These are phyloP conservation scores for Plasmodium vivax DNA, from an alignment of 169 alveolate species.

Conservation along the genomic window DNA sequence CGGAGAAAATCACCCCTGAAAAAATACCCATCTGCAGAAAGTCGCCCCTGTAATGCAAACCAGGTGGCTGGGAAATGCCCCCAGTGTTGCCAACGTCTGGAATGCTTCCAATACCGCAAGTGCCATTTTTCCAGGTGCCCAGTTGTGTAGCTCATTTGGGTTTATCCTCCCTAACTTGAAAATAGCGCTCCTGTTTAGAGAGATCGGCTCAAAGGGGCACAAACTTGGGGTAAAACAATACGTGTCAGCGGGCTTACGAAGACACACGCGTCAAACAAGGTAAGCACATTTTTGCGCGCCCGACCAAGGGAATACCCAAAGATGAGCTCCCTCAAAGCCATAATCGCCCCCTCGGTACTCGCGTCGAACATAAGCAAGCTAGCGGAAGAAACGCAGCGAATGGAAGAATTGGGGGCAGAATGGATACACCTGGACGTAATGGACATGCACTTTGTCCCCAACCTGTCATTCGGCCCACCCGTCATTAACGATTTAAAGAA, in stretches of 20 bases:
- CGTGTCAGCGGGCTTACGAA: neutral
- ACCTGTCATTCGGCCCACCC: constrained; percentile 89
- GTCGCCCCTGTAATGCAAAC: neutral
- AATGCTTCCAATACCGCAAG: neutral
- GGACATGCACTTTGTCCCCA: constrained; percentile 89
- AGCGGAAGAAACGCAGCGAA: constrained; percentile 80
- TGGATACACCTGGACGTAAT: constrained; percentile 85
- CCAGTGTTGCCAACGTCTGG: neutral
- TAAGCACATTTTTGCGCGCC: neutral
- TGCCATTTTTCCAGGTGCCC: neutral
- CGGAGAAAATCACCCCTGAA: neutral
- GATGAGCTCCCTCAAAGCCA: constrained; percentile 53
- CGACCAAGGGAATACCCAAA: neutral
- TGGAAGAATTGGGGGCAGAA: constrained; percentile 81
- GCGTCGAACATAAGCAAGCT: constrained; percentile 80
- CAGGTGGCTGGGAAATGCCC: neutral
- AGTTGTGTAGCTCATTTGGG: neutral
- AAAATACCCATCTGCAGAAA: neutral
- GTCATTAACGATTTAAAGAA: constrained; percentile 84
- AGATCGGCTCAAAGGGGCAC: neutral
- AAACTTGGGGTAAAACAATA: neutral
- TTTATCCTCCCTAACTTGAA: neutral
- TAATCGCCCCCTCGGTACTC: constrained; percentile 86
- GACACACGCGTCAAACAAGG: neutral
- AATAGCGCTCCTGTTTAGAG: neutral